Conservation (phyloP, 495 filamentous ascomycete genomes). For the Talaromyces liani region DNA sequence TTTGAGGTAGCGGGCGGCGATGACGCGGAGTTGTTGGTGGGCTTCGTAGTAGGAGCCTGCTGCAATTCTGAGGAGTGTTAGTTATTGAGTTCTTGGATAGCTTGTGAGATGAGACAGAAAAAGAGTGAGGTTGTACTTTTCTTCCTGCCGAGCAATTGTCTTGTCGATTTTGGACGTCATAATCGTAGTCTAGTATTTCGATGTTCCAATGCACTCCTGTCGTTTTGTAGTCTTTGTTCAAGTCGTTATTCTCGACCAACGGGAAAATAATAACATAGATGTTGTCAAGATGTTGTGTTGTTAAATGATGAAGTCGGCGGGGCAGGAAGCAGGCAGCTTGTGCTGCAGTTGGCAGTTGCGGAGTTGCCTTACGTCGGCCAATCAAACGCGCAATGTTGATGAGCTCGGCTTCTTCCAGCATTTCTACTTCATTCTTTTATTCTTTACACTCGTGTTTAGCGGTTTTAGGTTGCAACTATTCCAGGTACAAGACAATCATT, state of each 20-base stretch:
- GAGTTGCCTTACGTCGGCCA: neutral
- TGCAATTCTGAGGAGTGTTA: conserved; percentile 55
- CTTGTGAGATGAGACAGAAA: neutral
- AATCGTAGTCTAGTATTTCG: neutral
- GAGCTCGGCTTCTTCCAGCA: neutral
- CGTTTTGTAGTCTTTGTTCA: neutral
- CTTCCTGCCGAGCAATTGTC: conserved; percentile 61
- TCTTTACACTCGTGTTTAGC: neutral
- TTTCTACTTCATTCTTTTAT: neutral
- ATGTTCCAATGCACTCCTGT: neutral
- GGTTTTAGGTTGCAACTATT: neutral
- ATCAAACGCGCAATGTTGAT: neutral
- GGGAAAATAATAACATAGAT: neutral
- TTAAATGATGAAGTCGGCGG: conserved; percentile 14
- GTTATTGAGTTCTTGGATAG: conserved; percentile 2
- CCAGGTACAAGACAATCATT: neutral
- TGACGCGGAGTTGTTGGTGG: conserved; percentile 91
- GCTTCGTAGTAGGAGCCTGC: conserved; percentile 96
- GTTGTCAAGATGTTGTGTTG: neutral
- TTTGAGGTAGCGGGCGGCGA: conserved; percentile 88
- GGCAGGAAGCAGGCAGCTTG: conserved; percentile 5
- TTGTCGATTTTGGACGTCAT: conserved; percentile 66
- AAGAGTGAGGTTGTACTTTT: conserved; percentile 43
- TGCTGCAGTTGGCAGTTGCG: neutral
- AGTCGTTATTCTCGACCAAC: neutral